These are phyloP conservation scores for Ajuga chamaepitys DNA, from an alignment of 257 asterid genomes.

Conservation along the genomic window DNA sequence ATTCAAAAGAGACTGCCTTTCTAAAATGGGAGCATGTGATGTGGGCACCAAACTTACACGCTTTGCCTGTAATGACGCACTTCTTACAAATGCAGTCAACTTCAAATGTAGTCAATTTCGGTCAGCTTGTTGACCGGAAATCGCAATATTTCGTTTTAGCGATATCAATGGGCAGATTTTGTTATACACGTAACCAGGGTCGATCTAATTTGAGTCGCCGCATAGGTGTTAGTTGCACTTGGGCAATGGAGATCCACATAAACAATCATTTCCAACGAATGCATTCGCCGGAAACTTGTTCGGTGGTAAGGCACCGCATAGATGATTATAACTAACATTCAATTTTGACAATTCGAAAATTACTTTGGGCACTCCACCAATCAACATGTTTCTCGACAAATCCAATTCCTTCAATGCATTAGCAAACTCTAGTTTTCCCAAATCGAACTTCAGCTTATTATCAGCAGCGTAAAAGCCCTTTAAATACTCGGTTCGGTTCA, in stretches of 20 bases:
- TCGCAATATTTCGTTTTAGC: no score
- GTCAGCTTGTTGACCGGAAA: no score
- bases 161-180: no score
- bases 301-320: constrained; percentile 73
- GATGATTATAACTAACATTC: constrained; percentile 67
- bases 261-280: constrained; percentile 61
- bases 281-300: constrained; percentile 51
- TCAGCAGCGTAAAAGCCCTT: constrained; percentile 69
- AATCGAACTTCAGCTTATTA: constrained; percentile 55
- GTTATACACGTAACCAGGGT: no score
- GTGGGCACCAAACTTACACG: no score
- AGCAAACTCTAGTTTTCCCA: constrained; percentile 38
- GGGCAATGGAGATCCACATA: constrained; percentile 75
- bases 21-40: no score
- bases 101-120: no score
- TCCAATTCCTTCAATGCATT: constrained; percentile 52
- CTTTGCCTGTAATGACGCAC: no score
- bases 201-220: no score
- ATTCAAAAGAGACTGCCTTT: no score
- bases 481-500: constrained; percentile 60
- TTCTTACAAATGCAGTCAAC: no score
- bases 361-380: constrained; percentile 64
- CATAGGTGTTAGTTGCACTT: no score
- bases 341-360: constrained; percentile 39
- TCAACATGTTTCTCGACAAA: constrained; percentile 54